Base-by-base conservation (phyloP, 208 protist species). In the Giardia duodenalis region DNA sequence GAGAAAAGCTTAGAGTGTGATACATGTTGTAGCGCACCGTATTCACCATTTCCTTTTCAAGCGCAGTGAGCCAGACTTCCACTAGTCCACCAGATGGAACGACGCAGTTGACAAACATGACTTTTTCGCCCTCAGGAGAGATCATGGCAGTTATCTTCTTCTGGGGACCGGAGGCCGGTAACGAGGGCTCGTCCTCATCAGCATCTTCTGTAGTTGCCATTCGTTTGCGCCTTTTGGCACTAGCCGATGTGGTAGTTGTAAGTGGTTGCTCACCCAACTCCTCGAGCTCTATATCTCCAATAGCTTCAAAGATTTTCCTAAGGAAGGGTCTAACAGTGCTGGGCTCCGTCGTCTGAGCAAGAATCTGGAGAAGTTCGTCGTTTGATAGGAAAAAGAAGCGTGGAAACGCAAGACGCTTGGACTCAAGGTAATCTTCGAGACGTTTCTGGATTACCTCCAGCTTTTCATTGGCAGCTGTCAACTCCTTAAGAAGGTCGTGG, bases 371-470 rank as follows among this genome's bases (percentile, higher is more conserved):
- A 87, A 99, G 95, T 94, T 99, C 97, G 95, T 99, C 97, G 94
- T 98, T 98, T 46, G 97, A 98, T 1, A 99, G 94, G 94, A 99
- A 99, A 94, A 98, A 99, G 94, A 99, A 97, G 39, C 96, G 93
- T 76, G 96, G 95, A 93, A 97, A 97, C 1, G 92, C 92, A 3
- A 91, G 43, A 44, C 96, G 86, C 94, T 97, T 97, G 42, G 93
- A 94, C 91, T 97, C 96, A 47, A 96, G 93, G 93, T 95, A 96
- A 30, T 98, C 96, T 93, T 98, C 97, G 42, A 99, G 93, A 76
- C 94, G 94, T 95, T 98, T 98, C 92, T 98, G 97, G 93, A 98
- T 97, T 57, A 96, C 93, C 93, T 98, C 97, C 92, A 98, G 97
- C 87, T 94, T 94, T 4, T 93, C 93, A 94, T 97, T 98, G 19